Percentiles rank a stretch among this genome's conserved stretches.
These are phyloP conservation scores for Gossypium bickii DNA, from an alignment of 345 rosid genomes.

Conservation along the genomic window DNA sequence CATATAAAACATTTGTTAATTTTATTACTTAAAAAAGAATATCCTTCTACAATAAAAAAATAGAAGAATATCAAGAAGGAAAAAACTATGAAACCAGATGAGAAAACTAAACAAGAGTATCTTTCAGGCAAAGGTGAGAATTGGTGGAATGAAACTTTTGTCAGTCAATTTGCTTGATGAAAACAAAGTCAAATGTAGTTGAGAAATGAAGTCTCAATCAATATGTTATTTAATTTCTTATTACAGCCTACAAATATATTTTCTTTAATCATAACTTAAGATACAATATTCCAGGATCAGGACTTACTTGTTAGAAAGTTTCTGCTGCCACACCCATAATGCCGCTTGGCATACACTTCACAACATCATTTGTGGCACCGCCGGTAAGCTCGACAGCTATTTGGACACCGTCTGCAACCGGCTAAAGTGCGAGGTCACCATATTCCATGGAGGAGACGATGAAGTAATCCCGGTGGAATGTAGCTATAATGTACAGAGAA, in stretches of 20 bases:
- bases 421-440: slow-evolving; percentile 60
- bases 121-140: neutral
- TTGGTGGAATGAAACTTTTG: neutral
- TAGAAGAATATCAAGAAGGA: neutral
- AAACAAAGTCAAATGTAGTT: slow-evolving; percentile 6
- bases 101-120: neutral
- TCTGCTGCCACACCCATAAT: slow-evolving; percentile 85
- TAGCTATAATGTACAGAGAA: slow-evolving; percentile 58
- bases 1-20: too few relatives aligned
- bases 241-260: too few relatives aligned
- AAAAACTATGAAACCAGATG: neutral
- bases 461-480: slow-evolving; percentile 84
- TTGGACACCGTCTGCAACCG: slow-evolving; percentile 55
- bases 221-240: neutral
- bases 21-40: too few relatives aligned
- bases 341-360: slow-evolving; percentile 98
- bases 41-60: too few relatives aligned
- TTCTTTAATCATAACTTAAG: neutral
- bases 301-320: slow-evolving; percentile 81
- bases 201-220: neutral
- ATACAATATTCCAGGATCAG: slow-evolving; percentile 44
- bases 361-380: slow-evolving; percentile 89
- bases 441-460: slow-evolving; percentile 79
- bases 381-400: slow-evolving; percentile 73
- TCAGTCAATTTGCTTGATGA: neutral